Conservation (phyloP, 208 protist genomes). For the Trypanosomatidae sp. region DNA sequence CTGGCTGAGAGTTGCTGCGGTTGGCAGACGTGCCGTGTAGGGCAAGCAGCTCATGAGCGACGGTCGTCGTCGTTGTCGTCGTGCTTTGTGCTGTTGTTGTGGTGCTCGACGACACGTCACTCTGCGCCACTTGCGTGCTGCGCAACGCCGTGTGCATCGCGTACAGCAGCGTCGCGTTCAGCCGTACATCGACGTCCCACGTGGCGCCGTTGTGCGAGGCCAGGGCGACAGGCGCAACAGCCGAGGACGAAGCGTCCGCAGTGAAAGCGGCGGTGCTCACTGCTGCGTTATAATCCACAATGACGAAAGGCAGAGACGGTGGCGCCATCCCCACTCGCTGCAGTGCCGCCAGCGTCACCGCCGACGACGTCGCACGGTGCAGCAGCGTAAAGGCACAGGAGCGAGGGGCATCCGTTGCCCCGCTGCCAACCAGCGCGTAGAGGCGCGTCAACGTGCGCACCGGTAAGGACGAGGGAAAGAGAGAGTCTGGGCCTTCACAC, state of each 20-base stretch:
- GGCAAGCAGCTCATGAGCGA: constrained; percentile 11
- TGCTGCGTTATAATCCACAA: no score
- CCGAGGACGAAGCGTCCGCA: no score
- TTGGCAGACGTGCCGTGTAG: neutral
- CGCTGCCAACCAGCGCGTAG: constrained; percentile 25
- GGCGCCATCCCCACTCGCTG: no score
- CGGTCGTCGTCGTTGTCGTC: no score
- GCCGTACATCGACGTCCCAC: constrained; percentile 21
- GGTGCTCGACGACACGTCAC: no score
- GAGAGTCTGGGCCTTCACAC: no score
- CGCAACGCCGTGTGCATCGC: constrained; percentile 17
- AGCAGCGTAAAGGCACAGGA: constrained; percentile 21
- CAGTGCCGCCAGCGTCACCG: neutral
- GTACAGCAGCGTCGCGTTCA: constrained; percentile 27
- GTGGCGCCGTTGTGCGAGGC: no score
- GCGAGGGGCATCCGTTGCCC: constrained; percentile 8
- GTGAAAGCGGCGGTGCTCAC: neutral
- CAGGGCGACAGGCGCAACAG: no score
- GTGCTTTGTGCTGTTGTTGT: no score
- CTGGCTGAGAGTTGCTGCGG: no score
- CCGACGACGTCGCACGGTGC: constrained; percentile 11
- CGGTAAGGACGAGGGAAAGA: neutral
- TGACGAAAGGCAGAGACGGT: no score
- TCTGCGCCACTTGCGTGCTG: no score
- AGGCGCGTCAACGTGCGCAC: constrained; percentile 4